Evolutionary conservation across 306 rosid species (phyloP).

Genomic region (Castanea sativa): DNA sequence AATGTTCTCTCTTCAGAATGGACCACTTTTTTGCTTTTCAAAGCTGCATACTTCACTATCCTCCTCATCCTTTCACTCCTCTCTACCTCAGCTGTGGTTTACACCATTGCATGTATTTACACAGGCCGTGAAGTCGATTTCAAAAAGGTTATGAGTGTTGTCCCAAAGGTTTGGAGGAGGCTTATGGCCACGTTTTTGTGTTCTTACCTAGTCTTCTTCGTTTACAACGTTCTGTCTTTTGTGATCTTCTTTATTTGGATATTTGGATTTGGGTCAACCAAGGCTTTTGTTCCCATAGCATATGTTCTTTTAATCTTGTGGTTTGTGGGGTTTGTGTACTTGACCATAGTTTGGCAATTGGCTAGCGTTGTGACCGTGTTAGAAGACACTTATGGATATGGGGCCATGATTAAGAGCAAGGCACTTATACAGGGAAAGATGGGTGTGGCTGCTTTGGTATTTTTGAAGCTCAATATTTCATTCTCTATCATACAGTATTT

Average conservation of each 20-base stretch:
- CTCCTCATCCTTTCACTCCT: constrained; percentile 48
- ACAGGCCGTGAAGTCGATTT: constrained; percentile 41
- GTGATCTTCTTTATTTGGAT: constrained; percentile 1
- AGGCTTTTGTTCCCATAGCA: neutral
- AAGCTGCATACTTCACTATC: constrained; percentile 37
- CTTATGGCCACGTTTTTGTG: constrained; percentile 60
- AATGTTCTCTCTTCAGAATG: constrained; percentile 39
- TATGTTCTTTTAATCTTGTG: constrained; percentile 4
- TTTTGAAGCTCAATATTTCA: constrained; percentile 3
- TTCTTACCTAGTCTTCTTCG: constrained; percentile 32
- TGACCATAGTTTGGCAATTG: constrained; percentile 63
- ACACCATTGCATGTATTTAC: constrained; percentile 68
- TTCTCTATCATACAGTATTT: constrained; percentile 10
- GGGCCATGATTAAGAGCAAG: constrained; percentile 71
- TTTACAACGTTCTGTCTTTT: constrained; percentile 23
- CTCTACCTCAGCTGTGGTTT: constrained; percentile 72
- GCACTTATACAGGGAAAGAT: constrained; percentile 59
- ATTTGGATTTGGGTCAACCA: fast-evolving
- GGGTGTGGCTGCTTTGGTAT: constrained; percentile 27
- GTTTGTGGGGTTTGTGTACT: constrained; percentile 46
- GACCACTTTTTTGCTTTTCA: constrained; percentile 36
- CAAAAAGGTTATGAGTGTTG: constrained; percentile 49
- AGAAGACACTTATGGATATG: constrained; percentile 58
- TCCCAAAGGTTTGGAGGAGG: constrained; percentile 70
- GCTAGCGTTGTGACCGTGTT: constrained; percentile 67